Evolutionary conservation across 805 yeast genomes (phyloP).

Genomic region (Blastobotrys parvus): DNA sequence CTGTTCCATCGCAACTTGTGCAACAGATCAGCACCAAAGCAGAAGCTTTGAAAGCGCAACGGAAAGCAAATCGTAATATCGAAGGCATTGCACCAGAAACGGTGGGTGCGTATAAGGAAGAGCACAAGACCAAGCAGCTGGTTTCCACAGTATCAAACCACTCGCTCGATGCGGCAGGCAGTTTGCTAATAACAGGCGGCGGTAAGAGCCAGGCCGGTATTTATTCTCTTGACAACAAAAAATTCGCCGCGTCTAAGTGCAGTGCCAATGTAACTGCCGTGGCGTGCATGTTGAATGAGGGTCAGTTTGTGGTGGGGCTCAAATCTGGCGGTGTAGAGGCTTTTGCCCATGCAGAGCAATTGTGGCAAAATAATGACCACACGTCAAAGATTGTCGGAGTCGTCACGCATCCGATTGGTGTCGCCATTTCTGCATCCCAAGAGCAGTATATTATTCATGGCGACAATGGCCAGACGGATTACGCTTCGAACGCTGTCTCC

Average conservation of each 20-base stretch:
- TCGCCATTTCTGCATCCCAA: neutral
- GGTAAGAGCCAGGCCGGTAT: slow-evolving; percentile 15
- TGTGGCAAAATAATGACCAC: neutral
- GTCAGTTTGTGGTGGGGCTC: slow-evolving; percentile 10
- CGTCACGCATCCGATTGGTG: neutral
- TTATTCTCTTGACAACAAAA: slow-evolving; percentile 6
- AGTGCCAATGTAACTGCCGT: slow-evolving; percentile 13
- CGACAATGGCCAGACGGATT: slow-evolving; percentile 3
- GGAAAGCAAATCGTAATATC: slow-evolving; percentile 5
- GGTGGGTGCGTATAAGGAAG: neutral
- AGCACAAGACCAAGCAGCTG: slow-evolving; percentile 15
- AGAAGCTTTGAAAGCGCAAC: slow-evolving; percentile 4
- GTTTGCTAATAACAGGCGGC: slow-evolving; percentile 14
- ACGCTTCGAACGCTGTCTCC: neutral
- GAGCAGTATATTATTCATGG: slow-evolving; percentile 7
- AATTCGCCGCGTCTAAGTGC: slow-evolving; percentile 5
- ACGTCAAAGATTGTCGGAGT: neutral
- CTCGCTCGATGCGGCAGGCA: slow-evolving; percentile 5
- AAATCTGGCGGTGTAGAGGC: slow-evolving; percentile 14
- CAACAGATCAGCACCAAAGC: slow-evolving; percentile 7
- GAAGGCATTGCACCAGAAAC: slow-evolving; percentile 1
- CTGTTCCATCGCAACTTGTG: neutral
- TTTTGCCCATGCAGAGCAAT: slow-evolving; percentile 2
- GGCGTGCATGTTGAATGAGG: slow-evolving; percentile 8
- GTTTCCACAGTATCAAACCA: slow-evolving; percentile 9